Conservation (phyloP, 371 early-diverging fungal species). For the Apophysomyces sp. region DNA sequence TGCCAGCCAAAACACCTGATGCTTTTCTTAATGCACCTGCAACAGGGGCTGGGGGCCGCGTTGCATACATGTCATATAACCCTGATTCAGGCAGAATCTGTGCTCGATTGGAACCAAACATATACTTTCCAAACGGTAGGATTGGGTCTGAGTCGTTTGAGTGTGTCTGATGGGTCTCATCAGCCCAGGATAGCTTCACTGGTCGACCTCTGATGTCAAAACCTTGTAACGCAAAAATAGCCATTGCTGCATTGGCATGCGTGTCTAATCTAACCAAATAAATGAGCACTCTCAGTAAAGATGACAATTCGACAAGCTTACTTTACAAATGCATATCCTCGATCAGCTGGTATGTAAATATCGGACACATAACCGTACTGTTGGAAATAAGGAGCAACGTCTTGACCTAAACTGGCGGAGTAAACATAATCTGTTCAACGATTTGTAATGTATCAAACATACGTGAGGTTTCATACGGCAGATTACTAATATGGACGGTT, state of each 20-base stretch:
- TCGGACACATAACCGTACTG: constrained; percentile 77
- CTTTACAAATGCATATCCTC: constrained; percentile 85
- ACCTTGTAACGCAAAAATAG: constrained; percentile 78
- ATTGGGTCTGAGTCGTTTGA: background rate
- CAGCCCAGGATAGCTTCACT: constrained; percentile 77
- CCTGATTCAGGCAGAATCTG: background rate
- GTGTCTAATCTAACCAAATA: constrained; percentile 58
- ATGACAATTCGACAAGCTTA: constrained; percentile 10
- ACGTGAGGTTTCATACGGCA: constrained; percentile 74
- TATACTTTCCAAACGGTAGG: background rate
- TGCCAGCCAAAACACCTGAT: background rate
- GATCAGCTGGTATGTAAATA: constrained; percentile 77
- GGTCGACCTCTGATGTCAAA: constrained; percentile 70
- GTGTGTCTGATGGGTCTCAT: background rate
- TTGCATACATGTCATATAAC: background rate
- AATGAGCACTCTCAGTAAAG: background rate
- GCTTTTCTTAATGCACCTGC: background rate
- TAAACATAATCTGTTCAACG: background rate
- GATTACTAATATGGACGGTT: constrained; percentile 84
- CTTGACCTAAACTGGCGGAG: constrained; percentile 9
- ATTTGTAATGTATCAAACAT: constrained; percentile 8
- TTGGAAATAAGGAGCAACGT: constrained; percentile 70
- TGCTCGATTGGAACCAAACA: background rate
- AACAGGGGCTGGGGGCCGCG: background rate
- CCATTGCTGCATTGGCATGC: constrained; percentile 80